Percentiles rank a stretch among this genome's conserved stretches.
Conservation (phyloP, 2,329 filamentous ascomycete genomes). For the Fusarium fujikuroi region DNA sequence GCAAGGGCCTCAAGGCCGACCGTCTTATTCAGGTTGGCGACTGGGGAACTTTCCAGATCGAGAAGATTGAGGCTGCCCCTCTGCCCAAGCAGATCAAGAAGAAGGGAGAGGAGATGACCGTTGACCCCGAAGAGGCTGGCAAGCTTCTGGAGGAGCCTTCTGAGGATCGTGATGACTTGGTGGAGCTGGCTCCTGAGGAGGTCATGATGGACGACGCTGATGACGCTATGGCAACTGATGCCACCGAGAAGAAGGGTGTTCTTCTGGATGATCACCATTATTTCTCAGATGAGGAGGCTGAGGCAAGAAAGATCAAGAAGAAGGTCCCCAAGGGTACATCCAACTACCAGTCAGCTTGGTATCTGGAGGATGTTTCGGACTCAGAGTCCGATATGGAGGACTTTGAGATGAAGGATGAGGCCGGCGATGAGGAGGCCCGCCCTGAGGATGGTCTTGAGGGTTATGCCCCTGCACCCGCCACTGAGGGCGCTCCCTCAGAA, state of each 20-base stretch:
- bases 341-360: conserved; percentile 95
- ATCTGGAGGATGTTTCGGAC: conserved; percentile 80
- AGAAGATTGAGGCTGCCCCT: conserved; percentile 84
- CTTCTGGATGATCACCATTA: conserved; percentile 97
- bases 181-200: conserved; percentile 87
- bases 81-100: conserved; percentile 68
- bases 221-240: conserved; percentile 50
- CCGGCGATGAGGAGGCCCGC: conserved; percentile 66
- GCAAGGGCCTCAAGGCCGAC: conserved; percentile 88
- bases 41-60: conserved; percentile 93
- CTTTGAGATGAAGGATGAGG: conserved; percentile 66
- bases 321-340: conserved; percentile 91
- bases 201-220: conserved; percentile 75
- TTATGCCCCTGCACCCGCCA: conserved; percentile 71
- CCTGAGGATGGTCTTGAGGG: conserved; percentile 89
- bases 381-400: conserved; percentile 88
- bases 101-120: conserved; percentile 77
- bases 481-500: conserved; percentile 84
- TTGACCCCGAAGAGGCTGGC: conserved; percentile 68
- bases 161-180: conserved; percentile 84
- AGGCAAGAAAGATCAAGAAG: conserved; percentile 66
- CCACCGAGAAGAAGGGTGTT: conserved; percentile 80
- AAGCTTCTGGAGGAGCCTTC: conserved; percentile 76
- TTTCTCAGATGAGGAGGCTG: conserved; percentile 81
- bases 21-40: conserved; percentile 90